Percentiles rank a stretch among this genome's conserved stretches.
phyloP scores from a whole-genome alignment of 2,329 filamentous ascomycete species.

The Epichloe baconii region DNA sequence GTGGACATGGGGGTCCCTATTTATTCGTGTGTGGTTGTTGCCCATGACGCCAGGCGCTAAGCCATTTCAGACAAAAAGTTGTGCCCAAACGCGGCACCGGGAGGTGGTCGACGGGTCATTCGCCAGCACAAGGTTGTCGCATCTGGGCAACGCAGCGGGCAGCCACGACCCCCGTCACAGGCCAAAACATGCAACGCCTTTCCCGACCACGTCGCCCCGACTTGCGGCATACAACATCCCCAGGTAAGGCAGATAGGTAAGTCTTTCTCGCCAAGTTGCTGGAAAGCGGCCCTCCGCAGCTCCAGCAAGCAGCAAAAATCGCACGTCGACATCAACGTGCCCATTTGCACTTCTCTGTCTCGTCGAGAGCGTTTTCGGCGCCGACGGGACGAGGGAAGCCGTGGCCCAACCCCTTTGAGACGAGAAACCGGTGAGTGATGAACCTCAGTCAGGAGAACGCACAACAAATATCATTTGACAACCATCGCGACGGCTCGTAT shows the following conservation, averaged over 20 bases:
- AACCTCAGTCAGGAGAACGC: not conserved
- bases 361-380: not conserved
- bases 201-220: slow-evolving; percentile 1
- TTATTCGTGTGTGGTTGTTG: not conserved
- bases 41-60: slow-evolving; percentile 9
- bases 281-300: slow-evolving; percentile 3
- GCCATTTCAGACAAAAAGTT: slow-evolving; percentile 9
- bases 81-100: not conserved
- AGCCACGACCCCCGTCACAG: slow-evolving; percentile 10
- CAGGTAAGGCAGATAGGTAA: slow-evolving; percentile 10
- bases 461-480: not conserved
- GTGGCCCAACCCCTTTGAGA: not conserved
- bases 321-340: not conserved
- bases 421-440: slow-evolving; percentile 3
- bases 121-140: slow-evolving; percentile 1
- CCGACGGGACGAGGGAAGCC: not conserved
- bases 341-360: not conserved
- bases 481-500: not conserved
- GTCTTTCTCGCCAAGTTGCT: slow-evolving; percentile 5
- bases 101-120: not conserved
- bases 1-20: not conserved
- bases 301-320: slow-evolving; percentile 1
- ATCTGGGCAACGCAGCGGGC: slow-evolving; percentile 7
- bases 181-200: slow-evolving; percentile 14
- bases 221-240: slow-evolving; percentile 5